Evolutionary conservation across 805 yeast genomes (phyloP).

Genomic region (Saccharomycopsis sp.): DNA sequence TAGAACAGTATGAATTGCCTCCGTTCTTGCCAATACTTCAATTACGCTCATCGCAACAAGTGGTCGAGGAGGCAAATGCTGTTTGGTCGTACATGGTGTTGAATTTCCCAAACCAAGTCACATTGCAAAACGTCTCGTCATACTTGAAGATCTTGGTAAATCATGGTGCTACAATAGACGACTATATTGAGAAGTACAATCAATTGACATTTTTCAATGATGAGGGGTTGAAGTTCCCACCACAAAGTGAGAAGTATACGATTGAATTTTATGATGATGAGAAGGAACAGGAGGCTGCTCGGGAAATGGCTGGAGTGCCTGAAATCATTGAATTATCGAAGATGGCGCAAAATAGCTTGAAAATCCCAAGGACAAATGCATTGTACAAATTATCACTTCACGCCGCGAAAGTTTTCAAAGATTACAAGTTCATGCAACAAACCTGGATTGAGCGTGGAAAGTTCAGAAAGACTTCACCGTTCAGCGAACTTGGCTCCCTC

Average conservation of each 20-base stretch:
- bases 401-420: slow-evolving; percentile 54
- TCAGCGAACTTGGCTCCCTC: slow-evolving; percentile 33
- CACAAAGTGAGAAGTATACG: background rate
- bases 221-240: slow-evolving; percentile 14
- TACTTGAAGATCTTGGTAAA: slow-evolving; percentile 43
- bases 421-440: slow-evolving; percentile 50
- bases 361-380: slow-evolving; percentile 37
- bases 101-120: slow-evolving; percentile 37
- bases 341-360: slow-evolving; percentile 16
- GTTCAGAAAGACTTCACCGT: slow-evolving; percentile 50
- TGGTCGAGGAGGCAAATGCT: slow-evolving; percentile 73
- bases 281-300: slow-evolving; percentile 13
- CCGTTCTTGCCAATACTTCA: slow-evolving; percentile 65
- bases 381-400: slow-evolving; percentile 55
- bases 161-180: slow-evolving; percentile 29
- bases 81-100: slow-evolving; percentile 52
- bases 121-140: slow-evolving; percentile 38
- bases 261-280: background rate
- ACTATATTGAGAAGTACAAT: slow-evolving; percentile 32
- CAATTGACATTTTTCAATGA: slow-evolving; percentile 32
- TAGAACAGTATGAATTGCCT: slow-evolving; percentile 32
- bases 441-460: slow-evolving; percentile 78
- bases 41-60: slow-evolving; percentile 34
- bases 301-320: background rate
- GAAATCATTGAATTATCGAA: background rate